Base-by-base conservation (phyloP, 164 flowering plant species). In the Vitis riparia region DNA sequence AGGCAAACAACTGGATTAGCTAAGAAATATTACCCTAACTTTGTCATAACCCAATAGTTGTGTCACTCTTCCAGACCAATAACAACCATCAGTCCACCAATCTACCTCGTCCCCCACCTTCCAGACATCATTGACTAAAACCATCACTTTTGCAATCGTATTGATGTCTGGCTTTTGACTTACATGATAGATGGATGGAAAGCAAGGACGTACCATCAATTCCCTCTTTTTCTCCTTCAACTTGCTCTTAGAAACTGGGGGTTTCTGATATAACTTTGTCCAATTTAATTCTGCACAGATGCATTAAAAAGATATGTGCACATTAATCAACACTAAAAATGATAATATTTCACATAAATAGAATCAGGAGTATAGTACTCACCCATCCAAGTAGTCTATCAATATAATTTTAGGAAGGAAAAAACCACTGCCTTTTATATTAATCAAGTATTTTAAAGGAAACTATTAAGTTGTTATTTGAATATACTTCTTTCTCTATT, bases 91-190 rank as follows among this genome's bases (percentile, higher is more conserved):
- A 51, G 29, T 11, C 83, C 73, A 81, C 97, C 97, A 89, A 76
- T 94, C 98, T 51, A 92, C 97, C 74, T 87, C 74, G 84, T 94
- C 93, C 11, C 97, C 99, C 64, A 84, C 91, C 75, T 77, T 87
- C 91, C 92, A 89, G 4, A 17, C 76, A 81, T 82, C 79, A 68
- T 73, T 67, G 17, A 82, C 78, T 68, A 86, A 68, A 6, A 85
- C 89, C 44, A 76, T 59, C 44, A 76, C 82, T 71, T 87, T 91
- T 65, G 86, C 68, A 56, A 81, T 69, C 8, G 53, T 62, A 51
- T 30, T 55, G 19, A 58, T 37, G 73, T 79, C 77, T 65, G 82
- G 85, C 63, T 74, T 71, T 72, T 87, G 59, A 68, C 75, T 79
- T 77, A 79, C 80, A 55, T 23, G 71, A 75, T 65, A 83, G 51